Percentiles rank a stretch among this genome's conserved stretches.
These are phyloP conservation scores for Penicillium canescens DNA, from an alignment of 495 filamentous ascomycete genomes.

Conservation along the genomic window DNA sequence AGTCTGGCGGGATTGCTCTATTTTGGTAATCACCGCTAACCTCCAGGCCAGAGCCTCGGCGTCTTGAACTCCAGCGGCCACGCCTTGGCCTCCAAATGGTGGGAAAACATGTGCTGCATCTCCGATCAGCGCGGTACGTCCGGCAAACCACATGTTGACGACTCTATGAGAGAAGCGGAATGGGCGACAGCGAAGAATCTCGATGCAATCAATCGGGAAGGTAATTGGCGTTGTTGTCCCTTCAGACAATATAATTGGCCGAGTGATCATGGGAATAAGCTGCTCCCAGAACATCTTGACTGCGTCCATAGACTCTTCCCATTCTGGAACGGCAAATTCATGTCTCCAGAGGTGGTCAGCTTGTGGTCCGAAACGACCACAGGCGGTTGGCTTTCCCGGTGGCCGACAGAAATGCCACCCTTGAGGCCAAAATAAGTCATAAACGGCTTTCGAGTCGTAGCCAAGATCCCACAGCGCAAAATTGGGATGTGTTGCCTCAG, in stretches of 20 bases:
- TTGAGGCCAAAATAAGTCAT: constrained; percentile 44
- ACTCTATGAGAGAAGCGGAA: constrained; percentile 38
- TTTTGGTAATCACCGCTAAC: constrained; percentile 29
- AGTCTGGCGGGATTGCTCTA: background rate
- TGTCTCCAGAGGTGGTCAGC: constrained; percentile 38
- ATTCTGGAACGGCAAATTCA: constrained; percentile 31
- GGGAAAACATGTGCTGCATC: constrained; percentile 52
- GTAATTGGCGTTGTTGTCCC: constrained; percentile 10
- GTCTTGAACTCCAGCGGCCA: constrained; percentile 37
- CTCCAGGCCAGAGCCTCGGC: constrained; percentile 38
- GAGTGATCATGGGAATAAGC: constrained; percentile 2
- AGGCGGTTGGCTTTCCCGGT: constrained; percentile 33
- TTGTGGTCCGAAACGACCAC: constrained; percentile 43
- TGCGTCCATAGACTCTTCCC: constrained; percentile 9
- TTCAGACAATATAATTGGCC: background rate
- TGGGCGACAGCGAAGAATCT: constrained; percentile 43
- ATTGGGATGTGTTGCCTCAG: constrained; percentile 40
- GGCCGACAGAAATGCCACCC: constrained; percentile 39
- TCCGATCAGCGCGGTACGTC: constrained; percentile 38
- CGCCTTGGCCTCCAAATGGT: constrained; percentile 50
- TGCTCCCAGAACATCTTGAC: constrained; percentile 12
- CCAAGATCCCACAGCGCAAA: constrained; percentile 46
- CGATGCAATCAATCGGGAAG: constrained; percentile 44
- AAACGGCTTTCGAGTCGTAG: constrained; percentile 38
- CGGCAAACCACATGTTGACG: constrained; percentile 44